Evolutionary conservation across 257 asterid genomes (phyloP), one percentile per base, ranked within the genome.

Genomic region (Nicotiana benthamiana): DNA sequence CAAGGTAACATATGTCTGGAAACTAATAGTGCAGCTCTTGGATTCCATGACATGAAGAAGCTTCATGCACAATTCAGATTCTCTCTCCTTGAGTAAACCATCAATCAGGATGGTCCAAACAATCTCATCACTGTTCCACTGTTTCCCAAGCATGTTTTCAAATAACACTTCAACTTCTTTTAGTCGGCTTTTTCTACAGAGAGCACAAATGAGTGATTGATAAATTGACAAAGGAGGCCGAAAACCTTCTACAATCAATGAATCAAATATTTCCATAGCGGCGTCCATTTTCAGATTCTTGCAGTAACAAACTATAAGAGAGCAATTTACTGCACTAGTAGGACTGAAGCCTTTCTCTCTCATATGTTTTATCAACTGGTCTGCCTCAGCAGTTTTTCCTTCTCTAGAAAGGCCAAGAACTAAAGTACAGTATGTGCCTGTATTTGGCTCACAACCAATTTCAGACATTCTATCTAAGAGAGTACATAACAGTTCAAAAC

Each of bases 71-170:
- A 86, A 85, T 75, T 89, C 81, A 26, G 90, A 80, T 66, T 90
- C 87, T 81, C 95, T 94, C 26, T 85, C 86, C 92, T 90, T 90
- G 51, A 95, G 90, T 83, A 95, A 86, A 63, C 93, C 93, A 89
- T 95, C 99, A 80, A 95, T 86, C 88, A 95, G 87, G 81, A 95
- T 79, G 34, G 94, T 90, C 98, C 98, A 92, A 66, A 93, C 97
- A 89, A 95, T 91, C 90, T 95, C 97, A 87, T 95, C 96, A 62
- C 76, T 78, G 77, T 90, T 93, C 93, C 93, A 89, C 67, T 83
- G 86, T 78, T 80, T 87, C 81, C 89, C 93, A 85, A 93, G 93
- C 93, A 95, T 87, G 82, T 79, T 82, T 51, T 81, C 82, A 79
- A 95, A 95, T 83, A 93, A 88, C 66, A 67, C 84, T 84, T 90